Percentiles rank a stretch among this genome's conserved stretches.
Conservation (phyloP, 1,139 yeast species). For the Geotrichum restrictum region DNA sequence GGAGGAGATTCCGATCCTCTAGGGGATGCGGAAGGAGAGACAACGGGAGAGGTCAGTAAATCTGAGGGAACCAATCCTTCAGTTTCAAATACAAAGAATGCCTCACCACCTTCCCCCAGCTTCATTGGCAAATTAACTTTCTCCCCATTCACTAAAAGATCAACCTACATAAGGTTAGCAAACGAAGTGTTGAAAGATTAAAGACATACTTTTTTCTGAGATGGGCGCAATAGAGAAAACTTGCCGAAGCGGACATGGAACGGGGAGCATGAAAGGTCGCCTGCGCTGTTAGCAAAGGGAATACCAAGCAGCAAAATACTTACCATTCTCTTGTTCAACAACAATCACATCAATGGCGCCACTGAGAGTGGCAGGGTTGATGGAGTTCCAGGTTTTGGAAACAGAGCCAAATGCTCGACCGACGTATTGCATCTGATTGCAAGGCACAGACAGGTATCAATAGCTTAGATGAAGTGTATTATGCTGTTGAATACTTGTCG, state of each 20-base stretch:
- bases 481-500: too few relatives aligned
- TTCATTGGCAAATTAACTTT: constrained; percentile 89
- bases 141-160: constrained; percentile 76
- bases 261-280: constrained; percentile 84
- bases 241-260: constrained; percentile 96
- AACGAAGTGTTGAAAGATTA: neutral
- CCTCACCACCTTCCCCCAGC: constrained; percentile 96
- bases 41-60: constrained; percentile 84
- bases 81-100: constrained; percentile 93
- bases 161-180: constrained; percentile 45
- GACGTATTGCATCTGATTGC: constrained; percentile 75
- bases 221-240: constrained; percentile 88
- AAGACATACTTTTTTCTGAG: constrained; percentile 66
- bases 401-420: constrained; percentile 93
- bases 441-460: too few relatives aligned
- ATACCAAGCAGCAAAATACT: constrained; percentile 16
- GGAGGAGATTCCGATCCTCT: constrained; percentile 43
- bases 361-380: constrained; percentile 90
- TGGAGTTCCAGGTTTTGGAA: constrained; percentile 94
- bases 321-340: constrained; percentile 80
- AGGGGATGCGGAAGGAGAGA: constrained; percentile 70
- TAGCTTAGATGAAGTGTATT: too few relatives aligned
- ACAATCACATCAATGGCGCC: constrained; percentile 98
- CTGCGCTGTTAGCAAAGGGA: constrained; percentile 30
- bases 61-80: constrained; percentile 67